Percentiles rank a stretch among this genome's conserved stretches.
Conservation (phyloP, 495 filamentous ascomycete genomes). For the Sordaria brevicollis region DNA sequence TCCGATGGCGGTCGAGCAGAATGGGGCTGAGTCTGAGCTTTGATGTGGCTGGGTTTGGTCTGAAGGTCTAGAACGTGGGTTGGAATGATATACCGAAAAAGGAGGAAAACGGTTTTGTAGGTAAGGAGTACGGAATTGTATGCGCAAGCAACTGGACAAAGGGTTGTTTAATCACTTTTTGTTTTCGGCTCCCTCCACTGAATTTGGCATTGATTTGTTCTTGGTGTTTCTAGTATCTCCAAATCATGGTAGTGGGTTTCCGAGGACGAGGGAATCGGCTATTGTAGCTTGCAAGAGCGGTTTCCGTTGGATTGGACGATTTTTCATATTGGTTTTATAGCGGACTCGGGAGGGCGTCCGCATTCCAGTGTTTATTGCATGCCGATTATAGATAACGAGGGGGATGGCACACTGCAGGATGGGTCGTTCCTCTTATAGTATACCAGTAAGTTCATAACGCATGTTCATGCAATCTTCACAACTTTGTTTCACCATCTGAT, state of each 20-base stretch:
- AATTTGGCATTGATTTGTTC: neutral
- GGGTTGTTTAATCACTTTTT: neutral
- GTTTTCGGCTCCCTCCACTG: neutral
- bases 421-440: neutral
- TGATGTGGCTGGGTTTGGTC: constrained; percentile 8
- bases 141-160: neutral
- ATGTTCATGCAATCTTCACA: no score
- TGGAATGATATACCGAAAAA: neutral
- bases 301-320: neutral
- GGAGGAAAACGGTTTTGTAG: neutral
- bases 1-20: constrained; percentile 41
- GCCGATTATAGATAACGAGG: neutral
- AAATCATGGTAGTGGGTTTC: neutral
- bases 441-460: neutral
- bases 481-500: no score
- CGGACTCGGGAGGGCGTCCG: neutral
- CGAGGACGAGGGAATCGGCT: neutral
- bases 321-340: neutral
- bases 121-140: neutral
- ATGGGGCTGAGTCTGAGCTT: constrained; percentile 40
- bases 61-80: neutral
- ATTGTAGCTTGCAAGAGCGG: neutral
- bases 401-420: neutral
- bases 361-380: neutral
- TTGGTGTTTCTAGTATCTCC: no score